phyloP scores from a whole-genome alignment of 169 alveolate genomes.

The Plasmodium berghei region DNA sequence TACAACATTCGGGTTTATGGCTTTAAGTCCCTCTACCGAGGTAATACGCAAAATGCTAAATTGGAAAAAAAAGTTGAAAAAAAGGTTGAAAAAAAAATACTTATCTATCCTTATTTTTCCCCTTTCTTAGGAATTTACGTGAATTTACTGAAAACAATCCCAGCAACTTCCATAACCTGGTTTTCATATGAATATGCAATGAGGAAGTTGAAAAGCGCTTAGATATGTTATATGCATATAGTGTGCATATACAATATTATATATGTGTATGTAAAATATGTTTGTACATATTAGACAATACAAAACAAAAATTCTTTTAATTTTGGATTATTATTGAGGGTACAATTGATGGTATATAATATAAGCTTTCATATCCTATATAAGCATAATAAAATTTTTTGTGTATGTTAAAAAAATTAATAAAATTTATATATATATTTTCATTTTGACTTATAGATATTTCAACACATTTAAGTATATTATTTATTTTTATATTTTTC shows the following conservation, averaged over 20 bases:
- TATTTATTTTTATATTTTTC: background rate
- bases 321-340: constrained; percentile 13
- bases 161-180: constrained; percentile 75
- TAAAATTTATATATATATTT: constrained; percentile 15
- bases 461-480: constrained; percentile 28
- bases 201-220: constrained; percentile 42
- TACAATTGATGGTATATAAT: constrained; percentile 22
- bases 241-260: background rate
- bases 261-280: background rate
- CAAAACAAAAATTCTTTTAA: no score
- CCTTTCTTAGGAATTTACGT: constrained; percentile 51
- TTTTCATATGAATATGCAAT: constrained; percentile 62
- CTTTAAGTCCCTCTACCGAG: constrained; percentile 52
- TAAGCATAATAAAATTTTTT: constrained; percentile 20
- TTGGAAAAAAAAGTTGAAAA: no score
- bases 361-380: constrained; percentile 1
- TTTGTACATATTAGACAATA: background rate
- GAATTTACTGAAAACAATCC: constrained; percentile 48
- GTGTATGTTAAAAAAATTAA: constrained; percentile 35
- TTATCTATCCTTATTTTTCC: background rate
- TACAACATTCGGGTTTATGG: constrained; percentile 51
- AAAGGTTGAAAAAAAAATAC: no score
- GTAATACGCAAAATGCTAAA: background rate
- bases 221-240: background rate
- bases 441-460: constrained; percentile 20